phyloP scores from a whole-genome alignment of 2,329 filamentous ascomycete species.

The Chrysoporthe austroafricana region DNA sequence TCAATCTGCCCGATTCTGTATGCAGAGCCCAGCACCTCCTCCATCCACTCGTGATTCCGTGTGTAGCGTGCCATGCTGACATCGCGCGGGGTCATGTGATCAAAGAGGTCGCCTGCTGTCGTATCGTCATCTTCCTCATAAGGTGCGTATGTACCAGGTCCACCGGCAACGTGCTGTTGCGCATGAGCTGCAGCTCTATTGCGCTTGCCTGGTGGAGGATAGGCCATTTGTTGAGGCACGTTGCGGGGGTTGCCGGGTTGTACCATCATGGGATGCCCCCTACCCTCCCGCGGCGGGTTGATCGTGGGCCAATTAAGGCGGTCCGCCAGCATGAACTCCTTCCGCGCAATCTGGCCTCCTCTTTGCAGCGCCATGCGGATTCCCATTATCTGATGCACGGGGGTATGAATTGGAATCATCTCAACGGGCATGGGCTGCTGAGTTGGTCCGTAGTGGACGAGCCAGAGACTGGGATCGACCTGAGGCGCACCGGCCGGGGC shows the following conservation, averaged over 20 bases:
- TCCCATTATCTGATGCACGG: slow-evolving; percentile 63
- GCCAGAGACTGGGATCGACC: slow-evolving; percentile 82
- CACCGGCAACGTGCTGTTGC: slow-evolving; percentile 40
- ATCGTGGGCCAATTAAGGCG: slow-evolving; percentile 89
- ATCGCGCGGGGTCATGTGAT: slow-evolving; percentile 85
- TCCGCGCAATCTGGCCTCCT: slow-evolving; percentile 81
- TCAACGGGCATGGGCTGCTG: slow-evolving; percentile 73
- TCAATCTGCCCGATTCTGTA: slow-evolving; percentile 85
- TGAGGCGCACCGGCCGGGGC: slow-evolving; percentile 70
- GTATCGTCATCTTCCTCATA: slow-evolving; percentile 91
- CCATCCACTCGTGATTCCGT: slow-evolving; percentile 99
- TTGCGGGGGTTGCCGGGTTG: slow-evolving; percentile 49
- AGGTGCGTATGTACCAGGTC: slow-evolving; percentile 28
- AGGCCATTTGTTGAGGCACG: slow-evolving; percentile 65
- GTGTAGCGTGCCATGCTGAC: slow-evolving; percentile 85
- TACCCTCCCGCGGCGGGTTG: slow-evolving; percentile 63
- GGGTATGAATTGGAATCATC: slow-evolving; percentile 66
- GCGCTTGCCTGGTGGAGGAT: slow-evolving; percentile 62
- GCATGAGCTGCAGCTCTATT: slow-evolving; percentile 50
- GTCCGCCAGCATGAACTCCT: slow-evolving; percentile 94
- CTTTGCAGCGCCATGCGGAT: slow-evolving; percentile 68
- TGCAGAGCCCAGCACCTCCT: slow-evolving; percentile 90
- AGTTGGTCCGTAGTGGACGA: slow-evolving; percentile 84
- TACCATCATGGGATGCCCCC: slow-evolving; percentile 56
- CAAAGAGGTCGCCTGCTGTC: slow-evolving; percentile 84